phyloP scores from a whole-genome alignment of 2,329 filamentous ascomycete genomes.

The Xylariomycetidae sp. region DNA sequence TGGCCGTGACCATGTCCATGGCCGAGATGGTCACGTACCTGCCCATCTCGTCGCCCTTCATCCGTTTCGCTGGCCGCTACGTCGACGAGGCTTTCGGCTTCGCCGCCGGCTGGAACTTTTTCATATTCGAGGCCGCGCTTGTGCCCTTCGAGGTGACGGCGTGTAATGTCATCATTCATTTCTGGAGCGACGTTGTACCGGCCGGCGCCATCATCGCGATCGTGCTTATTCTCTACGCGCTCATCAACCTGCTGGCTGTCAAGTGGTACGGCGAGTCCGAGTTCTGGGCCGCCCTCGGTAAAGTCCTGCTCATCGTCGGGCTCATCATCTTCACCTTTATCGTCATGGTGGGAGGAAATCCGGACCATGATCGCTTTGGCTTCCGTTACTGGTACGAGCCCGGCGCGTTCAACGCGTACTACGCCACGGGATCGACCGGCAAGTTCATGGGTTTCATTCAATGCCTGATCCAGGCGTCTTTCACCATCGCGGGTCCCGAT shows the following conservation, averaged over 20 bases:
- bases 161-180: conserved; percentile 59
- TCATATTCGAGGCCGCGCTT: conserved; percentile 63
- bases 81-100: conserved; percentile 74
- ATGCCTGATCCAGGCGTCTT: conserved; percentile 67
- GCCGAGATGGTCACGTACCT: conserved; percentile 75
- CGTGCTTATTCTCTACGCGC: conserved; percentile 45
- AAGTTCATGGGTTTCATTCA: conserved; percentile 71
- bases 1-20: conserved; percentile 57
- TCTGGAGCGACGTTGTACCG: conserved; percentile 58
- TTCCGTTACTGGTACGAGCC: conserved; percentile 66
- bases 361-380: conserved; percentile 64
- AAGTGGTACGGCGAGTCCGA: conserved; percentile 74
- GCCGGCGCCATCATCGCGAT: conserved; percentile 59
- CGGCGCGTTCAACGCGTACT: conserved; percentile 65
- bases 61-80: conserved; percentile 70
- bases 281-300: conserved; percentile 69
- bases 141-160: conserved; percentile 66
- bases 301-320: conserved; percentile 66
- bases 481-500: conserved; percentile 59
- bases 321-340: conserved; percentile 76
- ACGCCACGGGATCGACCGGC: conserved; percentile 62
- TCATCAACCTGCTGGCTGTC: conserved; percentile 69
- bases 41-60: conserved; percentile 73
- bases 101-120: conserved; percentile 70
- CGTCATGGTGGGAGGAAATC: conserved; percentile 79